phyloP scores from a whole-genome alignment of 257 asterid genomes.

The Nicotiana sylvestris region DNA sequence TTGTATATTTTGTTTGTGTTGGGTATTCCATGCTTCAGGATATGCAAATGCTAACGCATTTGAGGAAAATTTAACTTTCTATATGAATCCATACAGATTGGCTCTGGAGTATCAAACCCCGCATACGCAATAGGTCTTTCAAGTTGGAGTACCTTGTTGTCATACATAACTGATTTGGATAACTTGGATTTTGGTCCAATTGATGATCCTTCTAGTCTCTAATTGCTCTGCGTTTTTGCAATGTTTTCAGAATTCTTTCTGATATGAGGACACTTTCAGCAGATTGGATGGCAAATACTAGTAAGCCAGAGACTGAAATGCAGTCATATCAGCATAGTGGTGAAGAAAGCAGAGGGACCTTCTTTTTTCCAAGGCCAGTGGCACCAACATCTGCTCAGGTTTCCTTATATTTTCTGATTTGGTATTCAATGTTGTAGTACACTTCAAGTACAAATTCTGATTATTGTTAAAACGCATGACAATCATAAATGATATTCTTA shows the following conservation, averaged over 20 bases:
- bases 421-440: constrained; percentile 3
- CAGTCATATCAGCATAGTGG: constrained; percentile 73
- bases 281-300: constrained; percentile 99
- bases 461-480: neutral
- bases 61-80: constrained; percentile 1
- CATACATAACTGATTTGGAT: neutral
- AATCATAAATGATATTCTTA: neutral
- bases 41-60: neutral
- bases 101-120: neutral
- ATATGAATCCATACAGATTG: neutral
- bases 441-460: neutral
- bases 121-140: neutral
- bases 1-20: constrained; percentile 7
- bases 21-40: neutral
- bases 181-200: neutral
- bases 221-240: constrained; percentile 16
- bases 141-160: neutral
- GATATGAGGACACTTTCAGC: constrained; percentile 99
- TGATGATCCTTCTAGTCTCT: constrained; percentile 8
- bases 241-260: constrained; percentile 81
- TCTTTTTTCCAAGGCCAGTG: constrained; percentile 91
- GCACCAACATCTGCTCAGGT: constrained; percentile 99
- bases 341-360: constrained; percentile 76
- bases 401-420: constrained; percentile 18
- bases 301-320: constrained; percentile 75